These are phyloP conservation scores for Ephemerocybe angulata DNA, from an alignment of 768 basidiomycete genomes.

Conservation along the genomic window DNA sequence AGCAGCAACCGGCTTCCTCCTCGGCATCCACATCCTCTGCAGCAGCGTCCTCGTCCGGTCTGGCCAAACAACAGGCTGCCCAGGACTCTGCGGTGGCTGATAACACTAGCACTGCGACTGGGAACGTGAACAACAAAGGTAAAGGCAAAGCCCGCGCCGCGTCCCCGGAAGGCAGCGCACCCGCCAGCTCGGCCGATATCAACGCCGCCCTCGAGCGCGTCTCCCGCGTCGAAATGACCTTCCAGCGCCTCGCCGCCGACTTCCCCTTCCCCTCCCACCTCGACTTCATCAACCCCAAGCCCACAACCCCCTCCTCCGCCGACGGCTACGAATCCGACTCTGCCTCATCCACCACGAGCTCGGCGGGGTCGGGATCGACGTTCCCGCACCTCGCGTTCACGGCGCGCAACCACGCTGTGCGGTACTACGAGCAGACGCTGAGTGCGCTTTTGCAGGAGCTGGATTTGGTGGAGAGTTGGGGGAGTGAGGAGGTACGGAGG, in stretches of 20 bases:
- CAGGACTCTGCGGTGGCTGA: too few species aligned
- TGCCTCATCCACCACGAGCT: too few species aligned
- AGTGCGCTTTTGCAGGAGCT: conserved; percentile 51
- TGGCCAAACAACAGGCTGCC: too few species aligned
- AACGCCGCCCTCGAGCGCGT: conserved; percentile 36
- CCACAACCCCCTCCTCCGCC: conserved; percentile 29
- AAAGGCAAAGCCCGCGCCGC: conserved; percentile 28
- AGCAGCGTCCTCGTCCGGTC: not conserved
- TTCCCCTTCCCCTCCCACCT: conserved; percentile 38
- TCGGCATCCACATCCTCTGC: too few species aligned
- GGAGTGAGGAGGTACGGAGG: conserved; percentile 49
- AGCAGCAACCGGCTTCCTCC: not conserved
- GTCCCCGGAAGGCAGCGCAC: not conserved
- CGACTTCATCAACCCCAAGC: conserved; percentile 44
- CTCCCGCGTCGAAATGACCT: conserved; percentile 37
- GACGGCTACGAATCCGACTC: conserved; percentile 15
- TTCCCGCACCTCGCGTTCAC: conserved; percentile 52
- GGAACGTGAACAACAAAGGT: too few species aligned
- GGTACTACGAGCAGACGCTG: conserved; percentile 61
- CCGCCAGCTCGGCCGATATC: conserved; percentile 27
- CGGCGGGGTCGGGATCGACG: too few species aligned
- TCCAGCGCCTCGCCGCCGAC: conserved; percentile 33
- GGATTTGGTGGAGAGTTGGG: conserved; percentile 60
- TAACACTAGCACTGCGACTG: too few species aligned
- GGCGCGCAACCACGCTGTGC: conserved; percentile 54